Evolutionary conservation across 306 rosid species (phyloP), one percentile per base, ranked within the genome.

Genomic region (Lathyrus aphaca): DNA sequence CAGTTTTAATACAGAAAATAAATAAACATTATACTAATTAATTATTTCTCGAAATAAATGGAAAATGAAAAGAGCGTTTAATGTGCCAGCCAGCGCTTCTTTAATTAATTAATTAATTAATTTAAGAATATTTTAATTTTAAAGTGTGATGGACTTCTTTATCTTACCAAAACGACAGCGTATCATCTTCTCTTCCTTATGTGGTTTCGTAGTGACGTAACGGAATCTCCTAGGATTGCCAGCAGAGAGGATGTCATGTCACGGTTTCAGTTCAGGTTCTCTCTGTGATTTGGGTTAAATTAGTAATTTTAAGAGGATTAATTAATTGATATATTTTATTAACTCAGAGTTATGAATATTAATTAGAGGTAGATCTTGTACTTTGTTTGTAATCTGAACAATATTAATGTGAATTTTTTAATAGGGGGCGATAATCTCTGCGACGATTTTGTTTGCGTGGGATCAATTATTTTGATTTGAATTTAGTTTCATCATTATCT

Each of bases 31-130:
- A 35, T 4, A 10, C 10, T 12, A 29, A 27, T 25, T 23, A 11
- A 15, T 1, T 13, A 8, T 1, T 8, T 9, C 2, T 23, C 38
- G 7, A 27, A 7, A 25, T 53, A 27, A 14, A 64, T 21, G 12
- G 10, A 13, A 56, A 45, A 35, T 35, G 13, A 9, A 40, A 49
- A 48, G 14, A 17, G 70, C 8, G 39, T 42, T 50, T 66, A 43
- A 76, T 71, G 68, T 81, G 86, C 64, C 85, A 85, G 86, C 64
- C 85, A 85, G 85, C 82, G 73, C 71, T 77, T 60, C 62, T 67
- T 71, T n/a, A 5, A 51, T 46, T 51, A 73, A 21, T 10, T 40
- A 10, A 55, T 44, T 19, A 25, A 1, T 25, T 25, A 25, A 3
- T 25, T 25, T 25, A 25, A 25, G 25, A 23, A 23, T 23, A 23